Base-by-base conservation (phyloP, 148 eudicot species). In the Heliosperma pusillum region DNA sequence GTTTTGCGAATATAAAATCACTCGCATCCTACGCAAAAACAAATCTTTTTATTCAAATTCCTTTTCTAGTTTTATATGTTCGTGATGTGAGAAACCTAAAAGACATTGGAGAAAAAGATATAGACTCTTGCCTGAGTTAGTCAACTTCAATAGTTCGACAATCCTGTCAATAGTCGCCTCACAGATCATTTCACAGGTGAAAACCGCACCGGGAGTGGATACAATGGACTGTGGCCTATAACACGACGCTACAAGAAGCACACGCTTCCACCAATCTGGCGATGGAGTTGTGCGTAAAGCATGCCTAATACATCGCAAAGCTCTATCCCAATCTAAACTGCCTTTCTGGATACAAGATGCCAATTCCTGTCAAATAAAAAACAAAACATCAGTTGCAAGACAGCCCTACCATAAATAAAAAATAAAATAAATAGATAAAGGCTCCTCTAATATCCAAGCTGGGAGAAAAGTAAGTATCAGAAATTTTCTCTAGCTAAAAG, bases 181-280 rank as follows among this genome's bases (percentile, higher is more conserved):
- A 80, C 92, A 81, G 80, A 92, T 87, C 99, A 95, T 95, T 80
- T 95, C 99, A 75, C 89, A 83, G 52, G 97, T 92, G 82, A 95
- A 95, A 66, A 92, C 99, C 81, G 99, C 97, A 73, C 99, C 99
- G 66, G 89, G 89, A 77, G 88, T 85, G 27, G 92, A 87, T 53
- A 80, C 87, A 73, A 80, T 86, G 69, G 90, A 67, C 52, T 84
- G 89, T 42, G 60, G 75, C 77, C 91, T 85, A 62, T 92, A 89
- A 80, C 90, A 88, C 63, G 99, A 88, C 36, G 93, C 97, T 70
- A 90, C 84, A 81, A 95, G 88, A 64, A 95, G 88, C 82, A 95
- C 99, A 40, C 97, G 91, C 76, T 85, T 92, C 99, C 97, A 95
- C 99, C 99, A 95, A 70, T 95, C 99, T 40, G 97, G 95, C 64